phyloP scores from a whole-genome alignment of 2,329 filamentous ascomycete species.

The Parastagonospora nodorum region DNA sequence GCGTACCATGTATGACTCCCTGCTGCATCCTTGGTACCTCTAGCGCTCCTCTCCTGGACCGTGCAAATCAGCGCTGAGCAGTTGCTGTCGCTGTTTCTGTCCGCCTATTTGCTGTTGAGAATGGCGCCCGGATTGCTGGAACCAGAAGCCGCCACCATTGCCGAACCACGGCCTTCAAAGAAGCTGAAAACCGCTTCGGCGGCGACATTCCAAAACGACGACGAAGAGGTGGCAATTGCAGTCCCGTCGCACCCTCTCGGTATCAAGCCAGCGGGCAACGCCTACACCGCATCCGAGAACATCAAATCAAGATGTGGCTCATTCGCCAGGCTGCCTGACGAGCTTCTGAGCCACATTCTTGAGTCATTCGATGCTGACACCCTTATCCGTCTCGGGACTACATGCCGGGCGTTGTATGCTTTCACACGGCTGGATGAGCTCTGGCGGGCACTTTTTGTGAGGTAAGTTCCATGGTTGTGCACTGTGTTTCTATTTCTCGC shows the following conservation, averaged over 20 bases:
- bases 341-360: slow-evolving; percentile 74
- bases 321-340: slow-evolving; percentile 76
- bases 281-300: slow-evolving; percentile 68
- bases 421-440: slow-evolving; percentile 84
- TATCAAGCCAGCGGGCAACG: slow-evolving; percentile 86
- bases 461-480: slow-evolving; percentile 64
- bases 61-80: slow-evolving; percentile 8
- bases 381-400: slow-evolving; percentile 70
- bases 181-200: slow-evolving; percentile 36
- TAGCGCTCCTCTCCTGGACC: slow-evolving; percentile 2
- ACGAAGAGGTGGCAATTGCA: slow-evolving; percentile 54
- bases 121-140: slow-evolving; percentile 45
- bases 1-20: slow-evolving; percentile 15
- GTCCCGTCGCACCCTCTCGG: slow-evolving; percentile 81
- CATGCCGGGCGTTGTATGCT: slow-evolving; percentile 85
- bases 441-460: slow-evolving; percentile 84
- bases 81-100: slow-evolving; percentile 8
- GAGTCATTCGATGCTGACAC: slow-evolving; percentile 71
- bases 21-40: slow-evolving; percentile 7
- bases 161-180: slow-evolving; percentile 43
- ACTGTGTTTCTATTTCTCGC: slow-evolving; percentile 2
- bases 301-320: slow-evolving; percentile 69
- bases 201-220: slow-evolving; percentile 23
- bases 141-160: slow-evolving; percentile 21
- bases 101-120: slow-evolving; percentile 5